A percentile compares a stretch with the other conserved stretches of the same genome.
phyloP scores from a whole-genome alignment of 352 stramenopile species.

The Globisporangium acanthophoron region DNA sequence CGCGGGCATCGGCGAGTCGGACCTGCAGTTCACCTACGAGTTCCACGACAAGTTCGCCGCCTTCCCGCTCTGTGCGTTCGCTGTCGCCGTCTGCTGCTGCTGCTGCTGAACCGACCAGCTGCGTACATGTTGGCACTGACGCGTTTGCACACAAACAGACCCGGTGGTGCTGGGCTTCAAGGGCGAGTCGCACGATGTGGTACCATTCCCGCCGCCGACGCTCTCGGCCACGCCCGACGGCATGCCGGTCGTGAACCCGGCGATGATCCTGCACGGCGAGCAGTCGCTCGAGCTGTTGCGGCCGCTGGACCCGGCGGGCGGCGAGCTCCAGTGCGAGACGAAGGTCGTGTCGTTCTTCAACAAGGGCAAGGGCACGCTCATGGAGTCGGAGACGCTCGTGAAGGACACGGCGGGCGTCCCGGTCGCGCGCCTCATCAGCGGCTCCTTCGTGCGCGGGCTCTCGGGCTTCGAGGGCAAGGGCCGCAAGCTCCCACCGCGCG shows the following conservation, averaged over 20 bases:
- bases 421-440: constrained; percentile 67
- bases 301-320: constrained; percentile 56
- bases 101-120: neutral
- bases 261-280: constrained; percentile 84
- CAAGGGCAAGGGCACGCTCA: constrained; percentile 79
- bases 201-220: constrained; percentile 80
- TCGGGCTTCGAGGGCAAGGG: constrained; percentile 70
- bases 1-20: constrained; percentile 80
- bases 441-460: constrained; percentile 78
- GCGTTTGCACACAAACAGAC: constrained; percentile 19
- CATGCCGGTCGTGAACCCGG: constrained; percentile 73
- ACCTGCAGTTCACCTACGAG: constrained; percentile 89
- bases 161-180: constrained; percentile 87
- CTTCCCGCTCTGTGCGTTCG: constrained; percentile 71
- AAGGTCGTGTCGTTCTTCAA: constrained; percentile 81
- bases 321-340: constrained; percentile 42
- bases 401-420: constrained; percentile 48
- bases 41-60: constrained; percentile 77
- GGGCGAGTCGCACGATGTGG: constrained; percentile 79
- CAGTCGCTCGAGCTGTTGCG: constrained; percentile 79
- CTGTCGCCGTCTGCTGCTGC: no score
- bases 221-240: constrained; percentile 48
- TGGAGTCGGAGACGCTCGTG: constrained; percentile 83
- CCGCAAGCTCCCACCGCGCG: constrained; percentile 51
- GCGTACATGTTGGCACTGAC: no score